These are phyloP conservation scores for Cicer yamashitae DNA, from an alignment of 306 rosid species.

Conservation along the genomic window DNA sequence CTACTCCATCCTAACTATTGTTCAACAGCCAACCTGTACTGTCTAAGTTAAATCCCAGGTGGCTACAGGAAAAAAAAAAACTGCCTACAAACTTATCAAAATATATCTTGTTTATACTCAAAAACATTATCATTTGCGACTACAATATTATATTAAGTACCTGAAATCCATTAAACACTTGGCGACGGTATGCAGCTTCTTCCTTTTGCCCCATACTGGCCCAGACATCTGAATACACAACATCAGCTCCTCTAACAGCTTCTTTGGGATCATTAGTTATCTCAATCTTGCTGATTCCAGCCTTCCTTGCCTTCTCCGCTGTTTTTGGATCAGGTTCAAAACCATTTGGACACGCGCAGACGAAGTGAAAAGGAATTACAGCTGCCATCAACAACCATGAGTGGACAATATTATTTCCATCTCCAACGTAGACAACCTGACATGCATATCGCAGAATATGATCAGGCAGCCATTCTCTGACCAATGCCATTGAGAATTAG, in stretches of 20 bases:
- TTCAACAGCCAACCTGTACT: neutral
- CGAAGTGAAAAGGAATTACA: constrained; percentile 88
- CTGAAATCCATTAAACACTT: constrained; percentile 90
- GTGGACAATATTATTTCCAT: constrained; percentile 97
- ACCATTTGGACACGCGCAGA: constrained; percentile 90
- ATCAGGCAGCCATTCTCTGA: constrained; percentile 34
- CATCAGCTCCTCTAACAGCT: constrained; percentile 91
- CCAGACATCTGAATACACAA: constrained; percentile 87
- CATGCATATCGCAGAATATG: constrained; percentile 24
- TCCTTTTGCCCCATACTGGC: constrained; percentile 99
- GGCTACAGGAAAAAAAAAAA: neutral
- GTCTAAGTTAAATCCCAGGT: constrained; percentile 12
- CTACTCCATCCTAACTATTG: neutral
- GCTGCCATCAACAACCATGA: constrained; percentile 95
- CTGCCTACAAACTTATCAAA: constrained; percentile 4
- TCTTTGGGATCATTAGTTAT: constrained; percentile 87
- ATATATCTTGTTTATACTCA: neutral
- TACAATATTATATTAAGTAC: constrained; percentile 47
- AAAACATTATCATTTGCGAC: constrained; percentile 8
- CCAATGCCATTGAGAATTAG: constrained; percentile 35
- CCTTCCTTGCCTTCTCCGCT: constrained; percentile 75
- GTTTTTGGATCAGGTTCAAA: constrained; percentile 89
- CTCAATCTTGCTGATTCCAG: constrained; percentile 96
- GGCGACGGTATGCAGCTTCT: constrained; percentile 81
- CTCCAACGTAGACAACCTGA: constrained; percentile 97